These are phyloP conservation scores for Fusarium buxicola DNA, from an alignment of 2,329 filamentous ascomycete species.

Conservation along the genomic window DNA sequence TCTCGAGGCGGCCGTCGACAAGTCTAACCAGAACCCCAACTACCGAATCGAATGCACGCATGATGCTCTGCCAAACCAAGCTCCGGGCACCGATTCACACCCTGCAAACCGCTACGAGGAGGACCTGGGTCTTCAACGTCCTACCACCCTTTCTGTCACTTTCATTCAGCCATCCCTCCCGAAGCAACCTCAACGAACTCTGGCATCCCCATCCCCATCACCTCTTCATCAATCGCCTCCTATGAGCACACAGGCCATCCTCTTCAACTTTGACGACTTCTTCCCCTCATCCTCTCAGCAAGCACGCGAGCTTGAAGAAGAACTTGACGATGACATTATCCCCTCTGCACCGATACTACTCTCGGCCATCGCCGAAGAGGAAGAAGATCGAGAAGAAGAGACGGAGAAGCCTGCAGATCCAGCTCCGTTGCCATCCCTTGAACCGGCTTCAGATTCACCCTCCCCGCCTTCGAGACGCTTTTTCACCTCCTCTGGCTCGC, in stretches of 20 bases:
- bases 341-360: constrained; percentile 8
- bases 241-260: constrained; percentile 64
- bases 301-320: constrained; percentile 62
- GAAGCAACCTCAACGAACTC: constrained; percentile 2
- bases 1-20: constrained; percentile 34
- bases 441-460: constrained; percentile 16
- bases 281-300: constrained; percentile 69
- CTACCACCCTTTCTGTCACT: constrained; percentile 5
- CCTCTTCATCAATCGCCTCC: constrained; percentile 46
- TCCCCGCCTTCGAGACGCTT: constrained; percentile 45
- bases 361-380: constrained; percentile 26
- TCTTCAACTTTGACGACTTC: constrained; percentile 64
- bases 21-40: neutral
- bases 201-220: constrained; percentile 27
- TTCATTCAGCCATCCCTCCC: constrained; percentile 6
- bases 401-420: constrained; percentile 25
- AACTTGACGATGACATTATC: constrained; percentile 26
- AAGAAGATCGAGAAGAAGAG: constrained; percentile 29
- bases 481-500: constrained; percentile 53
- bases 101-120: constrained; percentile 27
- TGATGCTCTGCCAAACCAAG: neutral
- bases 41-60: neutral
- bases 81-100: neutral
- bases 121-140: constrained; percentile 36
- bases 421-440: constrained; percentile 26